A percentile compares a stretch with the other conserved stretches of the same genome.
phyloP scores from a whole-genome alignment of 805 yeast genomes.

The Saccharomycopsis sp. region DNA sequence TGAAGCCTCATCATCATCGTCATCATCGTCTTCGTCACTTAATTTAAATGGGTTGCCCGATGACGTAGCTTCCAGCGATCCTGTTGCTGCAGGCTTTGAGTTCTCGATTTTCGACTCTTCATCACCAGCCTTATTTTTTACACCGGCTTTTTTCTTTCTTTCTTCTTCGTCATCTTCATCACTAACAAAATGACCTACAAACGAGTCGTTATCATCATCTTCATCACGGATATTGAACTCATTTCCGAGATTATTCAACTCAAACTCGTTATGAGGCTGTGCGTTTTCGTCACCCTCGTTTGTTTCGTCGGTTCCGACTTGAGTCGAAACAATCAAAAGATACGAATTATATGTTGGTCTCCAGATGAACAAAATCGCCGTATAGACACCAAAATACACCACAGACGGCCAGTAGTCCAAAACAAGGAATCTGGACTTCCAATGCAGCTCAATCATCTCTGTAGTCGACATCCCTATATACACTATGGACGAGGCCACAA shows the following conservation, averaged over 20 bases:
- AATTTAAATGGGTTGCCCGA: slow-evolving; percentile 16
- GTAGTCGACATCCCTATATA: slow-evolving; percentile 67
- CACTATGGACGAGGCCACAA: slow-evolving; percentile 61
- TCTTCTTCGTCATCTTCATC: slow-evolving; percentile 20
- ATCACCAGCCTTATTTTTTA: not conserved
- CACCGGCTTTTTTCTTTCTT: not conserved
- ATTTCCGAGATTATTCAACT: slow-evolving; percentile 34
- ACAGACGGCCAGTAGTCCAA: slow-evolving; percentile 94
- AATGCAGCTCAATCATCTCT: slow-evolving; percentile 75
- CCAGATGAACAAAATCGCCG: slow-evolving; percentile 86
- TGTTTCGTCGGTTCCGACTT: slow-evolving; percentile 75
- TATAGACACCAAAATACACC: slow-evolving; percentile 77
- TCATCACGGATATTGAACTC: slow-evolving; percentile 34
- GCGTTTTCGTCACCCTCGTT: slow-evolving; percentile 63
- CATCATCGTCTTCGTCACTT: slow-evolving; percentile 18
- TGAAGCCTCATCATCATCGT: slow-evolving; percentile 7
- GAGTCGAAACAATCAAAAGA: slow-evolving; percentile 90
- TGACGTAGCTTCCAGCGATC: not conserved
- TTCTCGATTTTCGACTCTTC: slow-evolving; percentile 12
- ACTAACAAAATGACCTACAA: slow-evolving; percentile 25
- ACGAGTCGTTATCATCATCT: slow-evolving; percentile 31
- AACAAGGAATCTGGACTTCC: slow-evolving; percentile 87
- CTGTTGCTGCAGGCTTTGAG: not conserved
- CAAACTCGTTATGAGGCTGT: slow-evolving; percentile 35
- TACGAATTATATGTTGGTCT: slow-evolving; percentile 95